phyloP scores from a whole-genome alignment of 2,329 filamentous ascomycete species.

The Podosphaera fusca region DNA sequence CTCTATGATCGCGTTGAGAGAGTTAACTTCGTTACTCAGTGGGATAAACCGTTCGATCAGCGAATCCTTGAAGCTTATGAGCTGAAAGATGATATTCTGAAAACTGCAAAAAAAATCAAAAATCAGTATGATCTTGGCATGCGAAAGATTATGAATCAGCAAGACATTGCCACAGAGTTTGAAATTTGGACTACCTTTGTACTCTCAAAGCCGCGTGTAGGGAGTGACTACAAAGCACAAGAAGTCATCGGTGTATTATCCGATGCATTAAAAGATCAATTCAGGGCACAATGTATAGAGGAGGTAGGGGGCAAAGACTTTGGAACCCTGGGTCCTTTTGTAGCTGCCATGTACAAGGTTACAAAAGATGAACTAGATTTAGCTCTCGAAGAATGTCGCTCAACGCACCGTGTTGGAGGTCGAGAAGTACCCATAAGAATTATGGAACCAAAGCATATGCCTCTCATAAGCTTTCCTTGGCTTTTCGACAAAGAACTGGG shows the following conservation, averaged over 20 bases:
- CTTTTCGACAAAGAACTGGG: slow-evolving; percentile 54
- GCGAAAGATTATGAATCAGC: slow-evolving; percentile 61
- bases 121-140: slow-evolving; percentile 53
- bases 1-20: slow-evolving; percentile 55
- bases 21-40: slow-evolving; percentile 50
- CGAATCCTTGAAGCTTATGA: slow-evolving; percentile 44
- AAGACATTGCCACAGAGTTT: slow-evolving; percentile 68
- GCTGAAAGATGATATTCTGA: slow-evolving; percentile 29
- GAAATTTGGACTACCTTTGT: slow-evolving; percentile 81
- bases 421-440: slow-evolving; percentile 17
- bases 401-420: slow-evolving; percentile 18
- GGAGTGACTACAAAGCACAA: slow-evolving; percentile 63
- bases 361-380: slow-evolving; percentile 47
- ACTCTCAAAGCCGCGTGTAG: slow-evolving; percentile 46
- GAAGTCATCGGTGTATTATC: slow-evolving; percentile 58
- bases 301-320: slow-evolving; percentile 37
- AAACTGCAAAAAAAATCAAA: slow-evolving; percentile 44
- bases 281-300: slow-evolving; percentile 40
- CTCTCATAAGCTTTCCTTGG: slow-evolving; percentile 88
- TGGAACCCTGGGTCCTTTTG: slow-evolving; percentile 41
- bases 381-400: slow-evolving; percentile 28
- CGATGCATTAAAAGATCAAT: slow-evolving; percentile 40
- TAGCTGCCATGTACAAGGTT: slow-evolving; percentile 71
- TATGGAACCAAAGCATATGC: slow-evolving; percentile 31
- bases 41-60: slow-evolving; percentile 48